These are phyloP conservation scores for Clarireedia sp. DNA, from an alignment of 2,329 filamentous ascomycete genomes.

Conservation along the genomic window DNA sequence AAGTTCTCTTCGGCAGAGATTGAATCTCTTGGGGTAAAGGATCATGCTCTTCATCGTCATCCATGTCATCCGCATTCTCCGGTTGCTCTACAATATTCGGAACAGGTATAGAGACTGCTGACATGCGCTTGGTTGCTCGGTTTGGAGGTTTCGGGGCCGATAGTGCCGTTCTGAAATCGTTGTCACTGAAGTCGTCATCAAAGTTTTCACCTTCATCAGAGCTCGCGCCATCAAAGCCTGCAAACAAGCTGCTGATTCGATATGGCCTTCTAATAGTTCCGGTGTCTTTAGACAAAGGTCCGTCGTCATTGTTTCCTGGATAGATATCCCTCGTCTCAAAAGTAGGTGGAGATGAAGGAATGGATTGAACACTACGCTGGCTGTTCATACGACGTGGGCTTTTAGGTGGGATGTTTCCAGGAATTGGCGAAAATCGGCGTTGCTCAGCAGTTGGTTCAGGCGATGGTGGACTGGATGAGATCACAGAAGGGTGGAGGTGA, in stretches of 20 bases:
- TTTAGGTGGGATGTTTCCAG: conserved; percentile 47
- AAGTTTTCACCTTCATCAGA: conserved; percentile 60
- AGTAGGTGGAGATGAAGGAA: conserved; percentile 42
- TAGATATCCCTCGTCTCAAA: conserved; percentile 55
- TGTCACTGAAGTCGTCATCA: conserved; percentile 55
- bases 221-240: conserved; percentile 68
- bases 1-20: conserved; percentile 14
- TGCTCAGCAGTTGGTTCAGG: conserved; percentile 34
- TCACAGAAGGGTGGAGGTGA: conserved; percentile 71
- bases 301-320: conserved; percentile 74
- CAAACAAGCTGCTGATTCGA: conserved; percentile 77
- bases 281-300: conserved; percentile 51
- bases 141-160: conserved; percentile 49
- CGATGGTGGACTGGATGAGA: conserved; percentile 53
- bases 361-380: conserved; percentile 35
- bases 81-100: conserved; percentile 8
- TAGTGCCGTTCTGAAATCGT: conserved; percentile 58
- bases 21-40: conserved; percentile 19
- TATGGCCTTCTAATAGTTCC: conserved; percentile 58
- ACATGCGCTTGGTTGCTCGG: conserved; percentile 13
- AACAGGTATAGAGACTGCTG: conserved; percentile 22
- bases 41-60: conserved; percentile 12
- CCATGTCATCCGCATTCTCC: background rate
- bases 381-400: conserved; percentile 49
- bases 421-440: conserved; percentile 41